Base-by-base conservation (phyloP, 1,284 basidiomycete species). In the Cryptococcus floricola region DNA sequence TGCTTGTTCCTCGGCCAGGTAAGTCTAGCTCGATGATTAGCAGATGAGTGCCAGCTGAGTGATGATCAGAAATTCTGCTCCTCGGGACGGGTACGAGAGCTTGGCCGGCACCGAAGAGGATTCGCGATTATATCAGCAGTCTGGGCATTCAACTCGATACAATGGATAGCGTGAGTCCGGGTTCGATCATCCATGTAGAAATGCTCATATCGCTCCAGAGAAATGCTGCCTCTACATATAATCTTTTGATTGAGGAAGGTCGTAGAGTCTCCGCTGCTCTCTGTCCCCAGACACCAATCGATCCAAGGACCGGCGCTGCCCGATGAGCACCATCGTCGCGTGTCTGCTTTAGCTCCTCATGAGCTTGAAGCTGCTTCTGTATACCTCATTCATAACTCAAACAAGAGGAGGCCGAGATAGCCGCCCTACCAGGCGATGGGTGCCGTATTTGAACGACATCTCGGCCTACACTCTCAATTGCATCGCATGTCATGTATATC, bases 181-280 rank as follows among this genome's bases (percentile, higher is more conserved):
- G 1, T 31, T 27, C 13, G 23, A 23, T 23, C 25, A 13, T 43
- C 31, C 50, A 7, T 39, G 19, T 18, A 12, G 7, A 13, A 18
- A 16, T 28, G 5, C 31, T 31, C 27, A 43, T 48, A 19, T 25
- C 25, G 18, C 10, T 18, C 1, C 62, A 92, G 89, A 80, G 89
- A 64, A 95, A 95, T 70, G 94, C 94, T 12, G 92, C 91, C 68
- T 88, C 91, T 37, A 96, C 94, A 0, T 98, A 91, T 76, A 98
- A 98, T 75, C 77, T 98, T 37, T 82, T 98, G 41, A 78, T 87
- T 0, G 95, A 98, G 76, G 94, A 98, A 77, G 94, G 92, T 1
- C 80, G 94, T 53, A 86, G 87, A 18, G 90, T 98, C 13, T 89
- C 91, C 27, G 93, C 91, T 10, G 93, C 93, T 2, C 75, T 97